Percentiles rank a stretch among this genome's conserved stretches.
These are phyloP conservation scores for Phoma herbarum DNA, from an alignment of 2,329 filamentous ascomycete genomes.

Conservation along the genomic window DNA sequence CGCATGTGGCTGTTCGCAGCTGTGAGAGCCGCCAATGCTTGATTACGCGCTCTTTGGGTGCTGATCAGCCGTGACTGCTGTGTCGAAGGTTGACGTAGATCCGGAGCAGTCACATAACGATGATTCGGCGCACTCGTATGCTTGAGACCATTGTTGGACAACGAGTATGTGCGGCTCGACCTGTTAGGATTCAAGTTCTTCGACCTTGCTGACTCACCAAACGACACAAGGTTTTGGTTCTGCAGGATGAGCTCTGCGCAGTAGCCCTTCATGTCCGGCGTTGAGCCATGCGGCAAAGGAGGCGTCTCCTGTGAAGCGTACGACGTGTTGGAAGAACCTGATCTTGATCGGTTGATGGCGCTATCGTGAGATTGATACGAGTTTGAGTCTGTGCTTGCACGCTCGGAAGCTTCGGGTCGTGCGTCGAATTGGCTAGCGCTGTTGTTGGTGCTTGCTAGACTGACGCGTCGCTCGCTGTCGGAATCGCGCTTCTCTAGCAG, in stretches of 20 bases:
- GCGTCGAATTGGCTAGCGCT: constrained; percentile 9
- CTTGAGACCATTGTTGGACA: background rate
- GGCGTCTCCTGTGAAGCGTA: constrained; percentile 18
- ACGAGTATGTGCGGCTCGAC: constrained; percentile 12
- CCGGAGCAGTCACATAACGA: constrained; percentile 8
- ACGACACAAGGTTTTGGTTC: constrained; percentile 13
- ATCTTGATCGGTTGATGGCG: constrained; percentile 23
- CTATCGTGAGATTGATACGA: constrained; percentile 25
- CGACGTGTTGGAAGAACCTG: constrained; percentile 25
- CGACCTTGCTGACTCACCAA: constrained; percentile 21
- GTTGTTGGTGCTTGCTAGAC: constrained; percentile 6
- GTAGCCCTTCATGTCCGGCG: constrained; percentile 9
- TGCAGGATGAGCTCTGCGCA: constrained; percentile 17
- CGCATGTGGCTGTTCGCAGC: constrained; percentile 13
- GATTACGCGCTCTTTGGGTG: constrained; percentile 17
- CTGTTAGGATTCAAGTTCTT: constrained; percentile 7
- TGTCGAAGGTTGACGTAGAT: constrained; percentile 12
- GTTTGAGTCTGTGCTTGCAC: constrained; percentile 24
- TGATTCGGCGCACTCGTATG: constrained; percentile 5
- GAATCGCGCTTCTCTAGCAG: constrained; percentile 26
- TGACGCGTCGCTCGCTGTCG: constrained; percentile 21
- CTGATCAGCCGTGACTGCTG: constrained; percentile 10
- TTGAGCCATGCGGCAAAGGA: constrained; percentile 15
- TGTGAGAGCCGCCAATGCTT: constrained; percentile 19
- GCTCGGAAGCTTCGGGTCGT: constrained; percentile 17